phyloP scores from a whole-genome alignment of 257 asterid genomes.

The Leonotis leonurus region DNA sequence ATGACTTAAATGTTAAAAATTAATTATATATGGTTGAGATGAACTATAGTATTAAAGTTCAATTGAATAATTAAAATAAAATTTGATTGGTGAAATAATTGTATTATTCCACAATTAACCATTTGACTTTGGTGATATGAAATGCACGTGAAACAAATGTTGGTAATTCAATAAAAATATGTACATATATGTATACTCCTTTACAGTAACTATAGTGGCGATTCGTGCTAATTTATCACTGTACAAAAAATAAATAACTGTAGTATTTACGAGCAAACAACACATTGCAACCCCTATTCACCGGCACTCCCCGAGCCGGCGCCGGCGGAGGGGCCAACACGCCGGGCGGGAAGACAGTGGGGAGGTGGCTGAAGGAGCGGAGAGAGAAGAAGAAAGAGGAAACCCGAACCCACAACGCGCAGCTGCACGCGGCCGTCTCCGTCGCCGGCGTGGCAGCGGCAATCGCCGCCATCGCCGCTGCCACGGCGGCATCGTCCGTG shows the following conservation, averaged over 20 bases:
- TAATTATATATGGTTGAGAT: too few species aligned
- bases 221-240: neutral
- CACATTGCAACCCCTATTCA: constrained; percentile 81
- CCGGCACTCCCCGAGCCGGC: constrained; percentile 52
- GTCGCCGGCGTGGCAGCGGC: constrained; percentile 97
- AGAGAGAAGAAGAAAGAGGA: constrained; percentile 93
- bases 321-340: constrained; percentile 48
- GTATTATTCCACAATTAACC: too few species aligned
- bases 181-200: too few species aligned
- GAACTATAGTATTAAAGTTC: too few species aligned
- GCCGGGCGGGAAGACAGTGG: constrained; percentile 87
- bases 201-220: too few species aligned
- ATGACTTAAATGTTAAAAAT: too few species aligned
- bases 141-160: neutral
- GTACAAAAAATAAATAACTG: neutral
- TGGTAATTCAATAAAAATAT: too few species aligned
- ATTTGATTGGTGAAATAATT: too few species aligned
- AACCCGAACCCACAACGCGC: constrained; percentile 82
- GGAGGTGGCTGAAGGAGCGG: constrained; percentile 91
- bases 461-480: constrained; percentile 87
- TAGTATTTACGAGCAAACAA: constrained; percentile 89
- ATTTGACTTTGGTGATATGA: too few species aligned
- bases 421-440: constrained; percentile 81
- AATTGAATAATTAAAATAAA: too few species aligned
- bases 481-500: constrained; percentile 76